These are phyloP conservation scores for Hymenoscyphus fructigenus DNA, from an alignment of 2,329 filamentous ascomycete genomes.

Conservation along the genomic window DNA sequence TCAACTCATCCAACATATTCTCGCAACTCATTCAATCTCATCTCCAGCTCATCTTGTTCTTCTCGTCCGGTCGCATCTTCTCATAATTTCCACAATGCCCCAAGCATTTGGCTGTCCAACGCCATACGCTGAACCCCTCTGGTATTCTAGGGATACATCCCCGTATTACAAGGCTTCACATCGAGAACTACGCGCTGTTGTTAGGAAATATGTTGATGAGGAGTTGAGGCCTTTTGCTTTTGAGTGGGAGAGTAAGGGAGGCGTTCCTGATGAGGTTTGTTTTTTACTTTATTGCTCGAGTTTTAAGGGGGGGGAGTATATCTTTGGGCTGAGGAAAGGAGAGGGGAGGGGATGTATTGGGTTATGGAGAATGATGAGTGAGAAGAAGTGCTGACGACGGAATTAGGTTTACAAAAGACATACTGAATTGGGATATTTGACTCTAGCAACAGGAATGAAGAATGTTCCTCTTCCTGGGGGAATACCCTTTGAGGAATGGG, in stretches of 20 bases:
- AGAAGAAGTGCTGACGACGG: slow-evolving; percentile 1
- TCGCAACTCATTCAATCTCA: neutral
- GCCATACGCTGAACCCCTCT: slow-evolving; percentile 37
- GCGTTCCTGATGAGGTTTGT: slow-evolving; percentile 47
- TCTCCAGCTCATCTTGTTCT: neutral
- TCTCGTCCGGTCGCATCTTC: neutral
- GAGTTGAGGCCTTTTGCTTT: slow-evolving; percentile 57
- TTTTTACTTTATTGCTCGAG: slow-evolving; percentile 25
- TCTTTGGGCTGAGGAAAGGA: neutral
- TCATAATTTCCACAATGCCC: neutral
- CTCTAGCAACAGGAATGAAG: slow-evolving; percentile 39
- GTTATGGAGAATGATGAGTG: neutral
- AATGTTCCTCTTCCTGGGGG: slow-evolving; percentile 45
- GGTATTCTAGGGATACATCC: slow-evolving; percentile 35
- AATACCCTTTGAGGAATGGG: slow-evolving; percentile 49
- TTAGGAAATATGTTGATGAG: slow-evolving; percentile 59
- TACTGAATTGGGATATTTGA: slow-evolving; percentile 35
- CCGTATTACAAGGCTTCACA: slow-evolving; percentile 66
- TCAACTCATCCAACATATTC: neutral
- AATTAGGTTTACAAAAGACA: slow-evolving; percentile 30
- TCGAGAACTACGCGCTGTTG: slow-evolving; percentile 52
- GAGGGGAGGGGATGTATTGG: neutral
- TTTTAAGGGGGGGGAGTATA: neutral
- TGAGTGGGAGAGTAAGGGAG: slow-evolving; percentile 61
- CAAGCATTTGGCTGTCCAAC: slow-evolving; percentile 30